phyloP scores from a whole-genome alignment of 106 monocot genomes.

The Cymbidium sinense region DNA sequence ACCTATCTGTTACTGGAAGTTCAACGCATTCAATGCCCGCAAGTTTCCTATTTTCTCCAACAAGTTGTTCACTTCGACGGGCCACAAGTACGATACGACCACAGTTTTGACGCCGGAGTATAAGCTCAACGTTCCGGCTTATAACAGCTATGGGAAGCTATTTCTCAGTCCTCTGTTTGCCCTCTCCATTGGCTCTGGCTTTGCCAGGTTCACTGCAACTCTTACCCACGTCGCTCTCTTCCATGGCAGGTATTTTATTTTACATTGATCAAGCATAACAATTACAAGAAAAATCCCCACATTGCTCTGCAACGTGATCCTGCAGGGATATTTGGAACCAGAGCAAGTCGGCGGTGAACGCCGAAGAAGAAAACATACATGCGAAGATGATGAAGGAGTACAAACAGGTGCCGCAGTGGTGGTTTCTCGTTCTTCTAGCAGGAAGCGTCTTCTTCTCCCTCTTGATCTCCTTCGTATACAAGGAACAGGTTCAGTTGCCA shows the following conservation, averaged over 20 bases:
- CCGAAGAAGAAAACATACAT: constrained; percentile 55
- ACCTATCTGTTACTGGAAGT: constrained; percentile 64
- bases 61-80: constrained; percentile 50
- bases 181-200: constrained; percentile 59
- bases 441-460: constrained; percentile 64
- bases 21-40: constrained; percentile 47
- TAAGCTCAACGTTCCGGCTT: constrained; percentile 57
- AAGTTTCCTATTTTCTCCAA: constrained; percentile 85
- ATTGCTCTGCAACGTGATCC: too few relatives aligned
- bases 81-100: constrained; percentile 48
- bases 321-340: constrained; percentile 61
- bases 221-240: constrained; percentile 69
- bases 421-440: constrained; percentile 61
- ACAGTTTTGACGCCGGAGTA: constrained; percentile 51
- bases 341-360: constrained; percentile 40
- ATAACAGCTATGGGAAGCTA: constrained; percentile 59
- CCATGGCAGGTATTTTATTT: constrained; percentile 51
- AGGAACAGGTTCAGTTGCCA: constrained; percentile 16
- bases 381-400: constrained; percentile 74
- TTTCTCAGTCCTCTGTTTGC: constrained; percentile 71
- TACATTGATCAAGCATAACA: too few relatives aligned
- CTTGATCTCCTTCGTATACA: constrained; percentile 65
- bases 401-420: constrained; percentile 88
- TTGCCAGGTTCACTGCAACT: constrained; percentile 61
- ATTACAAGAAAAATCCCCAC: too few relatives aligned